phyloP scores from a whole-genome alignment of 2,329 filamentous ascomycete genomes.

The Phaeosphaeria sp. region DNA sequence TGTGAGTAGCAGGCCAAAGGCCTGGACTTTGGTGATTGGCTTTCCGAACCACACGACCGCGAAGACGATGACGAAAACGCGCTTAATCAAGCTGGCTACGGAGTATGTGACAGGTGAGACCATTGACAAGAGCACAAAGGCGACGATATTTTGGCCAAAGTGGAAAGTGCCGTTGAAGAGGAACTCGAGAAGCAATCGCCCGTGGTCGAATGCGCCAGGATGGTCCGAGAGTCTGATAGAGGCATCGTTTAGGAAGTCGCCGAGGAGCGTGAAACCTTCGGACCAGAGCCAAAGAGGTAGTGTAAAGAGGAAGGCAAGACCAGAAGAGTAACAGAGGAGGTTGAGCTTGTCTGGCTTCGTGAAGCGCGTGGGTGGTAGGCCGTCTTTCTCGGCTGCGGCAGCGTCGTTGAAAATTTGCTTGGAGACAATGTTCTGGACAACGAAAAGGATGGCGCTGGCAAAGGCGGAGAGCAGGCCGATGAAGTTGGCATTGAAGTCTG shows the following conservation, averaged over 20 bases:
- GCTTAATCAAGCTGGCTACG: constrained; percentile 93
- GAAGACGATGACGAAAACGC: constrained; percentile 94
- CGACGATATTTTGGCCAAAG: constrained; percentile 94
- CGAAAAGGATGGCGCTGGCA: constrained; percentile 89
- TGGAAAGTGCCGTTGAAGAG: constrained; percentile 97
- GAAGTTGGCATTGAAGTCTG: constrained; percentile 86
- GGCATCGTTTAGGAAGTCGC: constrained; percentile 83
- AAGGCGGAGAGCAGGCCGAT: constrained; percentile 90
- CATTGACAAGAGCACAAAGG: constrained; percentile 89
- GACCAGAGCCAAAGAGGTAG: constrained; percentile 91
- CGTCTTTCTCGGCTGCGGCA: constrained; percentile 79
- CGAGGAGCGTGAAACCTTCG: constrained; percentile 79
- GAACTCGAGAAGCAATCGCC: constrained; percentile 76
- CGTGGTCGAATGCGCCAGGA: constrained; percentile 73
- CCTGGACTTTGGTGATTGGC: constrained; percentile 82
- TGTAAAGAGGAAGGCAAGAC: constrained; percentile 86
- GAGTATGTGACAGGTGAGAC: constrained; percentile 97
- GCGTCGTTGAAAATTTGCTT: constrained; percentile 98
- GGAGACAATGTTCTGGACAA: constrained; percentile 98
- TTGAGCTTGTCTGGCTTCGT: constrained; percentile 96
- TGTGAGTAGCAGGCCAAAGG: constrained; percentile 83
- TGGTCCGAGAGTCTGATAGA: constrained; percentile 77
- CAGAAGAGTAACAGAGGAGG: constrained; percentile 94
- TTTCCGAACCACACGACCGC: constrained; percentile 97
- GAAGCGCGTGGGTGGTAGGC: constrained; percentile 60